Evolutionary conservation across 2,329 filamentous ascomycete genomes (phyloP).

Genomic region (Talaromyces amestolkiae): DNA sequence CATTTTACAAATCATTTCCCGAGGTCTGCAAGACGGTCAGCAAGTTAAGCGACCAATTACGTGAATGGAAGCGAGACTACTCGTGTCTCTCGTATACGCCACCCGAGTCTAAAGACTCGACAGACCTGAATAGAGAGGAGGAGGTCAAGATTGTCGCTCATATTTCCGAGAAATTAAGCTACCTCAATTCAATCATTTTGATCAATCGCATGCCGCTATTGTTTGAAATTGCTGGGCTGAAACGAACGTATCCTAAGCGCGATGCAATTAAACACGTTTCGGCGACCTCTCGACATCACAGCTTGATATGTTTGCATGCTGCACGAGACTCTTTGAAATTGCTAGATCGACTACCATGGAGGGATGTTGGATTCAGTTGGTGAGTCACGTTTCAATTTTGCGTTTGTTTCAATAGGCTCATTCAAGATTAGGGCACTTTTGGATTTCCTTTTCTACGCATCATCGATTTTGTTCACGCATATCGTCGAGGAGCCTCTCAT

Average conservation of each 20-base stretch:
- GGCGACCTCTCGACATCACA: slow-evolving; percentile 76
- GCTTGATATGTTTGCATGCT: slow-evolving; percentile 80
- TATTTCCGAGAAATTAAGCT: slow-evolving; percentile 86
- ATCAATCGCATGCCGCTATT: slow-evolving; percentile 96
- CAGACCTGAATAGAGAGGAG: slow-evolving; percentile 75
- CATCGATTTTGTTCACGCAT: slow-evolving; percentile 89
- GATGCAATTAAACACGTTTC: slow-evolving; percentile 19
- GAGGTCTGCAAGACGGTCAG: slow-evolving; percentile 88
- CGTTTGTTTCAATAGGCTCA: background rate
- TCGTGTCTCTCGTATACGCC: slow-evolving; percentile 71
- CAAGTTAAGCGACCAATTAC: slow-evolving; percentile 78
- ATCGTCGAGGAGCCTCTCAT: slow-evolving; percentile 89
- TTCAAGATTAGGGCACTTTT: slow-evolving; percentile 64
- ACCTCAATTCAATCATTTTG: slow-evolving; percentile 94
- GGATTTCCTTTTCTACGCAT: slow-evolving; percentile 89
- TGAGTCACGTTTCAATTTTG: slow-evolving; percentile 45
- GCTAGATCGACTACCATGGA: slow-evolving; percentile 89
- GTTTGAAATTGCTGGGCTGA: slow-evolving; percentile 55
- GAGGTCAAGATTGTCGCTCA: slow-evolving; percentile 86
- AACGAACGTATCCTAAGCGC: slow-evolving; percentile 68
- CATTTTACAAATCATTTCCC: slow-evolving; percentile 78
- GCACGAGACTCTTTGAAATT: slow-evolving; percentile 86
- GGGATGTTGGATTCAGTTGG: slow-evolving; percentile 92
- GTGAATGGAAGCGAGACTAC: slow-evolving; percentile 88
- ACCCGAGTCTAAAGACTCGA: slow-evolving; percentile 63